Evolutionary conservation across 352 stramenopile species (phyloP), one percentile per base, ranked within the genome.

Genomic region (Phytophthora megakarya): DNA sequence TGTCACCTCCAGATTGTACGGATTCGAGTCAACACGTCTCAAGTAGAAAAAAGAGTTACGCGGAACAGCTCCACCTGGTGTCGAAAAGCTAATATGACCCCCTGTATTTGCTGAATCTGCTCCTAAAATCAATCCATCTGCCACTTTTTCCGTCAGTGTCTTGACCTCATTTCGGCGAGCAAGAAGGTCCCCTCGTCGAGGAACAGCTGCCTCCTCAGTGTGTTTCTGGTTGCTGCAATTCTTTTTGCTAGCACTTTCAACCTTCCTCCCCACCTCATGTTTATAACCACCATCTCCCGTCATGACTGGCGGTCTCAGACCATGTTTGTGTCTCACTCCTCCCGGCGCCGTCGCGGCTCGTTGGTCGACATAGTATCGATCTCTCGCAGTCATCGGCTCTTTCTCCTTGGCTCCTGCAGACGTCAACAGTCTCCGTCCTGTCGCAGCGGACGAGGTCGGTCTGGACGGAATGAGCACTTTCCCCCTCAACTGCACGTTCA

Each of bases 21-120:
- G 85, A 35, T 93, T 92, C 4, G 82, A 86, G 49, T 90, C 79
- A 25, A 89, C 76, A 4, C 85, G 72, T 3, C 72, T 67, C 26
- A 93, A 62, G 48, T 93, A 93, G n/a, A 93, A 67, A 43, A 93
- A 93, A 2, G 85, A 90, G 39, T 92, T 81, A 1, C 48, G 56
- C 15, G 43, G 58, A 5, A 62, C 49, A 35, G 58, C 38, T 22
- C 47, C 47, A 47, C 35, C 47, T 18, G 40, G 37, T 7, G 52
- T 63, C 1, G 30, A 45, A 6, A 50, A 21, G 22, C 3, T 37
- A 15, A 21, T 15, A 40, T 32, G 25, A 28, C 25, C 22, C 21
- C 30, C 26, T 8, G 46, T 1, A 12, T 21, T 16, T 19, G 18
- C 45, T 33, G 5, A 45, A 39, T 45, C 21, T 10, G 39, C 8